Evolutionary conservation across 2,329 filamentous ascomycete genomes (phyloP).

Genomic region (Bipolaris cookei): DNA sequence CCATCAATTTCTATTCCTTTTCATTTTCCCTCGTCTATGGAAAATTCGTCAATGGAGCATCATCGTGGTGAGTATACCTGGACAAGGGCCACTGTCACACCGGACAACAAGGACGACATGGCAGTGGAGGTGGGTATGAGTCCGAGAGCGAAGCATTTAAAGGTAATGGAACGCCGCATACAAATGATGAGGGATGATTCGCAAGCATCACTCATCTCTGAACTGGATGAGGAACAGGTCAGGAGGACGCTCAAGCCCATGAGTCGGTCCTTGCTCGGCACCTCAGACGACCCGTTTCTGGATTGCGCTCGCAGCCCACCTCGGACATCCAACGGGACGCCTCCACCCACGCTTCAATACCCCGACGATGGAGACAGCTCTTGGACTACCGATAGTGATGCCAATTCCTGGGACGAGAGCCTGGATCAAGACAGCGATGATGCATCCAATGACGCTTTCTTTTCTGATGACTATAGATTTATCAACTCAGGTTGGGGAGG

Average conservation of each 20-base stretch:
- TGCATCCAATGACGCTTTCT: constrained; percentile 66
- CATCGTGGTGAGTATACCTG: constrained; percentile 59
- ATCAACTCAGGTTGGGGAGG: constrained; percentile 75
- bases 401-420: constrained; percentile 46
- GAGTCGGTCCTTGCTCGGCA: constrained; percentile 46
- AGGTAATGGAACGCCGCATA: constrained; percentile 27
- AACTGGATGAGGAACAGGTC: constrained; percentile 46
- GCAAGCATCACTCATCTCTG: constrained; percentile 39
- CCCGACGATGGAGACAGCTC: constrained; percentile 29
- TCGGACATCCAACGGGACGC: constrained; percentile 19
- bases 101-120: constrained; percentile 7
- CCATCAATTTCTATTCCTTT: constrained; percentile 48
- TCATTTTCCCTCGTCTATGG: constrained; percentile 24
- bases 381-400: constrained; percentile 50
- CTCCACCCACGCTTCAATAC: constrained; percentile 6
- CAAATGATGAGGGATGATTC: constrained; percentile 39
- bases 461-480: constrained; percentile 65
- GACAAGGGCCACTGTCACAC: constrained; percentile 26
- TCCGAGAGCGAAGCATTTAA: constrained; percentile 30
- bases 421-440: constrained; percentile 54
- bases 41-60: constrained; percentile 52
- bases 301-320: constrained; percentile 5
- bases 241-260: constrained; percentile 51
- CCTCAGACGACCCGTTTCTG: constrained; percentile 23
- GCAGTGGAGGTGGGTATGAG: constrained; percentile 19